Evolutionary conservation across 2,329 filamentous ascomycete genomes (phyloP), one percentile per base, ranked within the genome.

Genomic region (Colletotrichum lindemuthianum): DNA sequence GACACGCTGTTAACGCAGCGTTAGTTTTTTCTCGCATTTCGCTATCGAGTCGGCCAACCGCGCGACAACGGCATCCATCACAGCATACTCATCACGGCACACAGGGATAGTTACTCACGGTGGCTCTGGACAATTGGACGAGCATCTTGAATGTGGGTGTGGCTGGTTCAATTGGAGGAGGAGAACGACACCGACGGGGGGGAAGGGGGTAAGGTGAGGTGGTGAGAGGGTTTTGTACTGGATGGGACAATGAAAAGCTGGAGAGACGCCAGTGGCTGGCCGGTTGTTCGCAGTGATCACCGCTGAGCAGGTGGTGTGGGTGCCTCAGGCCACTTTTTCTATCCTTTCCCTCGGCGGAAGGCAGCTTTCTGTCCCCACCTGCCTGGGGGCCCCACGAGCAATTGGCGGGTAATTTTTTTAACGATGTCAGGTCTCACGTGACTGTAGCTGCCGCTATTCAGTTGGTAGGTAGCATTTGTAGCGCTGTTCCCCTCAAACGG

Each of bases 71-170:
- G 36, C 37, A n/a, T 34, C 36, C 33, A 15, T 34, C 37, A 16
- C 47, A 43, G 15, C 58, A 59, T 49, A 47, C 47, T 15, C 10
- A 16, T 8, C 24, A 34, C 36, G 32, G 56, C 24, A 24, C 24
- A 24, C 24, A 57, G n/a, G 45, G 33, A 59, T 15, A 34, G 67
- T 40, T 57, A 81, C 84, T 72, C 82, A 88, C 86, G 78, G 85
- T 82, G 76, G 78, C 79, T 79, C 85, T 79, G 74, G 82, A 81
- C 67, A 86, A 75, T 77, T 84, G 82, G 73, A 76, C 77, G 78
- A 87, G 79, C 85, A 88, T 88, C 73, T 79, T 86, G 79, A 69
- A 78, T 75, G 74, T 70, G 73, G 76, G 76, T 70, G 77, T 78
- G 66, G 65, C 66, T 63, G 81, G 81, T 79, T 83, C 81, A 81